Evolutionary conservation across 805 yeast species (phyloP).

Genomic region (Schwanniomyces occidentalis): DNA sequence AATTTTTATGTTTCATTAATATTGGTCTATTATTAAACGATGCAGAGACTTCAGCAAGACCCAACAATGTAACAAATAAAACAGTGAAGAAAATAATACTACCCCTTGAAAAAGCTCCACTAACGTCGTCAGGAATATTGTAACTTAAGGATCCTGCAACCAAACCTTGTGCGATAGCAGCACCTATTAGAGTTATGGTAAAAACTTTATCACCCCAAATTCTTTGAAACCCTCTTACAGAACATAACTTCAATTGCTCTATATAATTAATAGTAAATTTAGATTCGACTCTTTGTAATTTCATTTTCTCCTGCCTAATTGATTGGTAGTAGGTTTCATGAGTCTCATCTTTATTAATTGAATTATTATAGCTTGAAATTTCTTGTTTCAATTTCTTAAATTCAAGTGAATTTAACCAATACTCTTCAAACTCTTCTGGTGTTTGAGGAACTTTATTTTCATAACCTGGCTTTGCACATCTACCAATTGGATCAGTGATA

Average conservation of each 20-base stretch:
- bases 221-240: conserved; percentile 54
- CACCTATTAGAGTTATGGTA: conserved; percentile 44
- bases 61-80: conserved; percentile 52
- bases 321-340: conserved; percentile 34
- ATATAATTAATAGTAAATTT: conserved; percentile 44
- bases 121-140: conserved; percentile 48
- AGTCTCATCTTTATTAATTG: conserved; percentile 21
- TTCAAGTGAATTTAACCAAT: conserved; percentile 54
- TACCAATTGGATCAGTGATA: conserved; percentile 65
- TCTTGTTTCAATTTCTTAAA: conserved; percentile 20
- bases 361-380: conserved; percentile 17
- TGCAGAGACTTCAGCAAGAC: conserved; percentile 45
- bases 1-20: conserved; percentile 29
- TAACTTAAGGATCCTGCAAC: conserved; percentile 65
- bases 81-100: conserved; percentile 62
- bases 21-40: conserved; percentile 24
- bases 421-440: conserved; percentile 58
- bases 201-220: conserved; percentile 57
- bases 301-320: conserved; percentile 36
- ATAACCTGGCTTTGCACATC: conserved; percentile 48
- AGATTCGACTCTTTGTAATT: conserved; percentile 36
- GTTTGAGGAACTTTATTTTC: conserved; percentile 58
- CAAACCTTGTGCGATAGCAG: conserved; percentile 57
- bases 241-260: conserved; percentile 51
- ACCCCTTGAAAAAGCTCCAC: conserved; percentile 64